phyloP scores from a whole-genome alignment of 1,139 yeast species.

The Nakaseomyces uthaithaninus region DNA sequence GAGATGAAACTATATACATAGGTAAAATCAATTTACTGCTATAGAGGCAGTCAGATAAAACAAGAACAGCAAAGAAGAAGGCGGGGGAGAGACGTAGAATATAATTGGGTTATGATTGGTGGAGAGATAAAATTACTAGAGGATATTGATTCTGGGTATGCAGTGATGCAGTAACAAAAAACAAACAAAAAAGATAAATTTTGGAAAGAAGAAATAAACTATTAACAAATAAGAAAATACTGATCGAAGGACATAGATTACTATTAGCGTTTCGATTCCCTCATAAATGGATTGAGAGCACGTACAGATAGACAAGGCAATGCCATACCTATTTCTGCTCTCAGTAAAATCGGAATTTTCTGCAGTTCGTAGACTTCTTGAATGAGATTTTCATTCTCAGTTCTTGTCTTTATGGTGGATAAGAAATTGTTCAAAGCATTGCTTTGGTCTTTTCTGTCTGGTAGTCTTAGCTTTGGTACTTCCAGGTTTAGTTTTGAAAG shows the following conservation, averaged over 20 bases:
- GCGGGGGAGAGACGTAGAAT: too few relatives aligned
- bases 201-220: neutral
- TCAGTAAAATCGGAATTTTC: slow-evolving; percentile 73
- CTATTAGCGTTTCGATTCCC: slow-evolving; percentile 11
- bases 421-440: slow-evolving; percentile 50
- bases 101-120: too few relatives aligned
- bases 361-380: slow-evolving; percentile 77
- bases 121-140: too few relatives aligned
- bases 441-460: slow-evolving; percentile 28
- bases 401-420: slow-evolving; percentile 46
- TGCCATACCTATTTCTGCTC: slow-evolving; percentile 93
- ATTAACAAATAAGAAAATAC: neutral
- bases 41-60: too few relatives aligned
- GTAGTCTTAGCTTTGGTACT: slow-evolving; percentile 45
- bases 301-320: slow-evolving; percentile 91
- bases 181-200: slow-evolving; percentile 1
- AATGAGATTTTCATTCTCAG: slow-evolving; percentile 52
- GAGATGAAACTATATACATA: too few relatives aligned
- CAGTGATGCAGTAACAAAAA: neutral
- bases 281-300: slow-evolving; percentile 76
- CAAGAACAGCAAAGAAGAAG: too few relatives aligned
- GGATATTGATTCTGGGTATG: too few relatives aligned
- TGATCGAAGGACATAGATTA: neutral
- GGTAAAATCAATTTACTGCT: too few relatives aligned
- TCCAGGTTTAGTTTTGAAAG: slow-evolving; percentile 43